A percentile compares a stretch with the other conserved stretches of the same genome.
These are phyloP conservation scores for Pichia sp. DNA, from an alignment of 1,139 yeast species.

Conservation along the genomic window DNA sequence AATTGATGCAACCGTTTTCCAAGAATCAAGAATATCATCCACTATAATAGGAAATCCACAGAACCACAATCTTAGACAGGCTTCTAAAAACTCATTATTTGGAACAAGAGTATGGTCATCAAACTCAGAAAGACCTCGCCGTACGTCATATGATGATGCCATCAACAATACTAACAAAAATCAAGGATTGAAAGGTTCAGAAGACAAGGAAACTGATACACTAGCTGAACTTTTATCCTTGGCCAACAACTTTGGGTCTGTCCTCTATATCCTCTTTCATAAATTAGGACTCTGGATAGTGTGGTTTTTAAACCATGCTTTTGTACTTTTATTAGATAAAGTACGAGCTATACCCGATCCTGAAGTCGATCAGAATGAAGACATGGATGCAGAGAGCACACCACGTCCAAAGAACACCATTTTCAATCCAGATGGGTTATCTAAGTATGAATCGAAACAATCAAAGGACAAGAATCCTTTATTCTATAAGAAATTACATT, in stretches of 20 bases:
- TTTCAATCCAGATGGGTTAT: neutral
- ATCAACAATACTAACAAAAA: neutral
- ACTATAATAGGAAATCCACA: neutral
- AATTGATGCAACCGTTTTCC: slow-evolving; percentile 3
- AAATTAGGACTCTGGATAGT: slow-evolving; percentile 27
- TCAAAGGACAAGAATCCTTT: slow-evolving; percentile 13
- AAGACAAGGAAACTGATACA: slow-evolving; percentile 8
- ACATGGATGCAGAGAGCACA: slow-evolving; percentile 21
- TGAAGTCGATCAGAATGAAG: slow-evolving; percentile 4
- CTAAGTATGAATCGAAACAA: slow-evolving; percentile 8
- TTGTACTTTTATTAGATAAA: slow-evolving; percentile 15
- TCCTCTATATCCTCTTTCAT: slow-evolving; percentile 21
- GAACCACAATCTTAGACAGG: neutral
- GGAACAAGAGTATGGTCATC: slow-evolving; percentile 15
- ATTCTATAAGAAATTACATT: slow-evolving; percentile 14
- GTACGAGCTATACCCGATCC: slow-evolving; percentile 29
- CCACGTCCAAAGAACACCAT: slow-evolving; percentile 9
- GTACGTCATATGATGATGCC: neutral
- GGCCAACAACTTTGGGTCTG: slow-evolving; percentile 20
- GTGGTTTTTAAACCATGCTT: slow-evolving; percentile 20
- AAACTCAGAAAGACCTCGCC: slow-evolving; percentile 1
- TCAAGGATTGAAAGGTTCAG: neutral
- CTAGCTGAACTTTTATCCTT: slow-evolving; percentile 27
- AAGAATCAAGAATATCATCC: slow-evolving; percentile 10
- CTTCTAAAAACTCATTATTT: slow-evolving; percentile 10